Evolutionary conservation across 164 flowering plant species (phyloP), one percentile per base, ranked within the genome.

Genomic region (Houttuynia cordata): DNA sequence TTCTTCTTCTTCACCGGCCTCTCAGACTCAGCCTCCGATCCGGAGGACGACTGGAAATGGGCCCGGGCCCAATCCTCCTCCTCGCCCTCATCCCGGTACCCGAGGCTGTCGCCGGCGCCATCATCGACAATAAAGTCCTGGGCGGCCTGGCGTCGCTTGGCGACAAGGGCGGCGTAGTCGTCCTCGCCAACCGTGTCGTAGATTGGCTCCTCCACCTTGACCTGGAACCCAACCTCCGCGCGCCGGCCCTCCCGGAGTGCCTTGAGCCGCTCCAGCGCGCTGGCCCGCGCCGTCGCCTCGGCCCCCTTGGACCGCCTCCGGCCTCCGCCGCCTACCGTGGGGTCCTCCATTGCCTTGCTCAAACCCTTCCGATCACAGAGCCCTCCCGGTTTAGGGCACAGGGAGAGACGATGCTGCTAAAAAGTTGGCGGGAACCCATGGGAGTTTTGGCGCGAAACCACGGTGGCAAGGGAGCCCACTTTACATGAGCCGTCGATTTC

Each of bases 1-100:
- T 24, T 22, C 54, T 73, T 84, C 76, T 70, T 79, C 78, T 77
- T 78, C 77, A 80, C 83, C n/a, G 68, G 61, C 59, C 59, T 73
- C 50, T 73, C 86, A 19, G 78, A 82, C 23, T 85, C 87, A 1
- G 80, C 75, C 15, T 83, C 99, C 9, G 49, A 24, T 83, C 95
- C 0, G 13, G 96, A 86, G 0, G 88, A 88, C 0, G 56, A 58
- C 24, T 75, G 60, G 17, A 65, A 62, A 0, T 81, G 83, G 2
- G 80, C 73, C 19, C 63, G 65, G 4, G 84, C 64, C 99, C 99
- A 91, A 58, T 94, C 97, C 68, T 85, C 99, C 59, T 91, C 99
- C 62, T 87, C 78, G 8, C 97, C 99, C 39, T 81, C 83, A 60
- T 94, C 97, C 9, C 76, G 75, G 66, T 91, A 94, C 6, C 96